Evolutionary conservation across 192 early-diverging fungal species (phyloP).

Genomic region (Backusella luteola): DNA sequence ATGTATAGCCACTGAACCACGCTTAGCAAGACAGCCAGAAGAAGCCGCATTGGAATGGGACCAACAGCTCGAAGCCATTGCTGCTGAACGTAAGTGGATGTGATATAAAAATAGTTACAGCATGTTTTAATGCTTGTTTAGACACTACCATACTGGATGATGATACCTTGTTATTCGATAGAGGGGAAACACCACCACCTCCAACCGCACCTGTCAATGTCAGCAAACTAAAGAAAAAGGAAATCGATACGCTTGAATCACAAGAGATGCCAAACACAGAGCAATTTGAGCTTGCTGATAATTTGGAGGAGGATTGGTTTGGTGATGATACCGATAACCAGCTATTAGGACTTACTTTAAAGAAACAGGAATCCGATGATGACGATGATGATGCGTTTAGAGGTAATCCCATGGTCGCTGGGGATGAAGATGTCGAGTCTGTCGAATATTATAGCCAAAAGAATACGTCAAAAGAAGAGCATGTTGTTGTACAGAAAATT

Average conservation of each 20-base stretch:
- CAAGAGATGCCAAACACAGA: constrained; percentile 29
- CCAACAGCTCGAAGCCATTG: constrained; percentile 12
- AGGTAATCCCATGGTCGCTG: constrained; percentile 51
- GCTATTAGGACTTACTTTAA: neutral
- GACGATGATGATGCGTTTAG: constrained; percentile 34
- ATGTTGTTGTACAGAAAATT: neutral
- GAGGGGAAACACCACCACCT: constrained; percentile 14
- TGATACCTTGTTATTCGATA: neutral
- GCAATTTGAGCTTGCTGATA: constrained; percentile 42
- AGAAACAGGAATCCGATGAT: neutral
- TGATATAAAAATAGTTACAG: neutral
- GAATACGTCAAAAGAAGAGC: neutral
- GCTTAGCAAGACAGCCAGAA: constrained; percentile 21
- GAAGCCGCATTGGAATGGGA: constrained; percentile 20
- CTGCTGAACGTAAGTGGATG: constrained; percentile 9
- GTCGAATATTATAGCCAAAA: constrained; percentile 26
- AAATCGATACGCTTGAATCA: neutral
- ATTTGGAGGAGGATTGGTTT: constrained; percentile 54
- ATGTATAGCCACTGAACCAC: constrained; percentile 12
- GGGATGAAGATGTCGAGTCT: constrained; percentile 48
- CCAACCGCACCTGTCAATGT: constrained; percentile 12
- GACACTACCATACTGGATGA: neutral
- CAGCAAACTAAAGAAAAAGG: constrained; percentile 21
- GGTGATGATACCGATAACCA: constrained; percentile 13
- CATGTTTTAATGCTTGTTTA: neutral